phyloP scores from a whole-genome alignment of 2,329 filamentous ascomycete genomes.

The Xylaria digitata region DNA sequence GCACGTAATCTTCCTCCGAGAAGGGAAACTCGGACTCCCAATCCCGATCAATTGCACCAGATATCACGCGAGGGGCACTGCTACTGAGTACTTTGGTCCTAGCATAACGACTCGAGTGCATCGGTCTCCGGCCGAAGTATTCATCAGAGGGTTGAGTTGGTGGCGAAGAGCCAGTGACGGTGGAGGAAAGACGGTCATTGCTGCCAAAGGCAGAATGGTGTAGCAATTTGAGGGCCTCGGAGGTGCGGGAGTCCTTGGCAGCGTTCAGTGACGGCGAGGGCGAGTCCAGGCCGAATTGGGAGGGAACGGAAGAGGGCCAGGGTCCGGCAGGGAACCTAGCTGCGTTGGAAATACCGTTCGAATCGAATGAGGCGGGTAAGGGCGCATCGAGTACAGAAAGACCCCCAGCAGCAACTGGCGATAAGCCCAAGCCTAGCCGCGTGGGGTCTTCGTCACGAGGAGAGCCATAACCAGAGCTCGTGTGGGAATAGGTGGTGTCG shows the following conservation, averaged over 20 bases:
- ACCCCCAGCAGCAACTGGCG: constrained; percentile 75
- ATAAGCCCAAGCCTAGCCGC: constrained; percentile 77
- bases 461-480: constrained; percentile 78
- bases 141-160: constrained; percentile 59
- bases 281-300: constrained; percentile 89
- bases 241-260: constrained; percentile 69
- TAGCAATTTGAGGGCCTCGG: constrained; percentile 71
- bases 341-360: constrained; percentile 91
- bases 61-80: constrained; percentile 73
- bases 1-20: constrained; percentile 86
- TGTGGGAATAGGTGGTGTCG: constrained; percentile 68
- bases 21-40: constrained; percentile 79
- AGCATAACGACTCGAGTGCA: constrained; percentile 75
- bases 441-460: constrained; percentile 74
- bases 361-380: constrained; percentile 94
- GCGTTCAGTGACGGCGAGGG: constrained; percentile 79
- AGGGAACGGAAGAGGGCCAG: constrained; percentile 91
- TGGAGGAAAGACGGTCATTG: constrained; percentile 70
- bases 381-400: constrained; percentile 94
- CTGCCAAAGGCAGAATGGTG: constrained; percentile 76
- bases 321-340: constrained; percentile 82
- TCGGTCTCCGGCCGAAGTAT: constrained; percentile 75
- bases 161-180: constrained; percentile 54
- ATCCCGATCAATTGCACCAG: constrained; percentile 71
- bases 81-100: constrained; percentile 76